Percentiles rank a stretch among this genome's conserved stretches.
Conservation (phyloP, 805 yeast genomes). For the Yamadazyma philogaea region DNA sequence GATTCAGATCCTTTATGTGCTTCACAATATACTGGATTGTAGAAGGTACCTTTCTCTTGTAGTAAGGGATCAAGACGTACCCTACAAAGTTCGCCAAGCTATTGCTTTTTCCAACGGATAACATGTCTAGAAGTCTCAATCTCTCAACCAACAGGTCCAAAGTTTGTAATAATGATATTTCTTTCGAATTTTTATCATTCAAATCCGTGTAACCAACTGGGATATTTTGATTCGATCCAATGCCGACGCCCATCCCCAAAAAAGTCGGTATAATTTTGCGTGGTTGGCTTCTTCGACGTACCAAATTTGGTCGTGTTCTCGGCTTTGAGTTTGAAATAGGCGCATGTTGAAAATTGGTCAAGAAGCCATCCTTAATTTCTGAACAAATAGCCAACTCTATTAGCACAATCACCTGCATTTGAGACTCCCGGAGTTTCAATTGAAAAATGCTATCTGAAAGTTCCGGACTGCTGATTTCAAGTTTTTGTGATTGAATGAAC, state of each 20-base stretch:
- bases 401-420: conserved; percentile 48
- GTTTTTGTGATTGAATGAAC: conserved; percentile 11
- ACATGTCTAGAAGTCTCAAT: conserved; percentile 51
- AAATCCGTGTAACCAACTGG: background rate
- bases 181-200: conserved; percentile 11
- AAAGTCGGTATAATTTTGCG: conserved; percentile 41
- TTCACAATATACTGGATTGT: conserved; percentile 44
- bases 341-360: conserved; percentile 16
- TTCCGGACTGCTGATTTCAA: background rate
- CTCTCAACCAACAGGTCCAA: conserved; percentile 50
- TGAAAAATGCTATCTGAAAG: conserved; percentile 25
- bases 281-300: conserved; percentile 19
- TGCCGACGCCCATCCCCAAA: conserved; percentile 35
- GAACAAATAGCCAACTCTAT: conserved; percentile 42
- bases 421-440: conserved; percentile 54
- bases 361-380: conserved; percentile 31
- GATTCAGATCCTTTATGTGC: conserved; percentile 47
- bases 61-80: conserved; percentile 53
- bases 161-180: conserved; percentile 18
- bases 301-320: conserved; percentile 24
- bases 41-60: conserved; percentile 45
- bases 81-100: conserved; percentile 44
- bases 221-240: too few species aligned
- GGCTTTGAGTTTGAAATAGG: background rate
- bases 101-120: conserved; percentile 30